phyloP scores from a whole-genome alignment of 2,329 filamentous ascomycete genomes.

The Piedraia hortae region DNA sequence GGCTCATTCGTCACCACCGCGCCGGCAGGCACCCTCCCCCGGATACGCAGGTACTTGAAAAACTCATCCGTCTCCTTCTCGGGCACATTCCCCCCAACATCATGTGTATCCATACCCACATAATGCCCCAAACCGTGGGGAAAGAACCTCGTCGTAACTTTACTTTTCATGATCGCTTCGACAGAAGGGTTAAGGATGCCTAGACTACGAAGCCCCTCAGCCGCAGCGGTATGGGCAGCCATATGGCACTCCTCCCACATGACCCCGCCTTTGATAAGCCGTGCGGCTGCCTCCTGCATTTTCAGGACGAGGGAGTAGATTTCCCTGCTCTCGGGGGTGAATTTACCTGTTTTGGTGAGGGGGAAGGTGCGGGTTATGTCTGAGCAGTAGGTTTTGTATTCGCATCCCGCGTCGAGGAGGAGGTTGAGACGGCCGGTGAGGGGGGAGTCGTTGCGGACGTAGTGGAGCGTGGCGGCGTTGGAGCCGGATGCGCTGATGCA shows the following conservation, averaged over 20 bases:
- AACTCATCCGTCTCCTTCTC: slow-evolving; percentile 46
- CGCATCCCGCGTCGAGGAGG: slow-evolving; percentile 53
- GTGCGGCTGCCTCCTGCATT: slow-evolving; percentile 64
- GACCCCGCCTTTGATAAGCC: slow-evolving; percentile 42
- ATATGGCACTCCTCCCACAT: slow-evolving; percentile 60
- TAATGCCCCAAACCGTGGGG: slow-evolving; percentile 25
- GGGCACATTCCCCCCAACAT: slow-evolving; percentile 21
- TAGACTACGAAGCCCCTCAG: slow-evolving; percentile 46
- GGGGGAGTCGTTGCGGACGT: slow-evolving; percentile 49
- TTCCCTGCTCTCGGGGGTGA: slow-evolving; percentile 38
- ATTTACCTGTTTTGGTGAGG: slow-evolving; percentile 31
- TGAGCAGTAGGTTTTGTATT: slow-evolving; percentile 22
- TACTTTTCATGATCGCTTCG: slow-evolving; percentile 17
- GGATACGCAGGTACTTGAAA: slow-evolving; percentile 64
- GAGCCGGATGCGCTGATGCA: slow-evolving; percentile 61
- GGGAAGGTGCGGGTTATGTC: slow-evolving; percentile 71
- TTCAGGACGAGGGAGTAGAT: slow-evolving; percentile 36
- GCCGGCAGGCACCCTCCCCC: slow-evolving; percentile 22
- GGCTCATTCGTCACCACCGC: slow-evolving; percentile 88
- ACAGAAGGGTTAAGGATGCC: slow-evolving; percentile 33
- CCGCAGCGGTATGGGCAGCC: slow-evolving; percentile 54
- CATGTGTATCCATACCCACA: slow-evolving; percentile 25
- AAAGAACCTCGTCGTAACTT: slow-evolving; percentile 22
- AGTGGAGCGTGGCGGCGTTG: slow-evolving; percentile 66
- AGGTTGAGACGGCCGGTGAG: slow-evolving; percentile 48